Evolutionary conservation across 495 filamentous ascomycete species (phyloP).

Genomic region (Penicillium parvum): DNA sequence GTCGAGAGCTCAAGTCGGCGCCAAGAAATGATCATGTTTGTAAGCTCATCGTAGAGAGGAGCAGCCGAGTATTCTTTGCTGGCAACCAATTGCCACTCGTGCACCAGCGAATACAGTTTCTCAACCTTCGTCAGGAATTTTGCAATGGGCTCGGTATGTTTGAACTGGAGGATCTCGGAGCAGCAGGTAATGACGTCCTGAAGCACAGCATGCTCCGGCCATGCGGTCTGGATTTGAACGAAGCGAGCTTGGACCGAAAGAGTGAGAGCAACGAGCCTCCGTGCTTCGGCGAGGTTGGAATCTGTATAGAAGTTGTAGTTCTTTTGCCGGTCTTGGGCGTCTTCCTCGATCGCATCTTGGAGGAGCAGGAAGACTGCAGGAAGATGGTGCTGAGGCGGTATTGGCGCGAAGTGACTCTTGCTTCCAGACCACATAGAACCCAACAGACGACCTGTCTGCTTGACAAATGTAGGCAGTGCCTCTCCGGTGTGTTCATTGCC

Average conservation of each 20-base stretch:
- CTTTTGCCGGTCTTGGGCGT: slow-evolving; percentile 22
- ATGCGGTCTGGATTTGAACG: slow-evolving; percentile 58
- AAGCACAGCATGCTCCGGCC: slow-evolving; percentile 72
- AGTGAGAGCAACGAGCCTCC: slow-evolving; percentile 62
- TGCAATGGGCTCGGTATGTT: slow-evolving; percentile 79
- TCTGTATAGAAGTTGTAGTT: slow-evolving; percentile 88
- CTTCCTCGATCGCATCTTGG: slow-evolving; percentile 49
- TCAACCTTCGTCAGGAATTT: slow-evolving; percentile 80
- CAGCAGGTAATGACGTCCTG: slow-evolving; percentile 71
- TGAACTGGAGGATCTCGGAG: slow-evolving; percentile 66
- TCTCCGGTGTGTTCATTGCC: slow-evolving; percentile 22
- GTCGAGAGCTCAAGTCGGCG: slow-evolving; percentile 83
- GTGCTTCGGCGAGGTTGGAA: slow-evolving; percentile 66
- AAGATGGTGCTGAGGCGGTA: slow-evolving; percentile 50
- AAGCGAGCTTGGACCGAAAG: slow-evolving; percentile 65
- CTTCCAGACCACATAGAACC: slow-evolving; percentile 37
- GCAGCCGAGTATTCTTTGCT: slow-evolving; percentile 70
- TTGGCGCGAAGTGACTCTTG: slow-evolving; percentile 29
- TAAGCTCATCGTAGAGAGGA: slow-evolving; percentile 67
- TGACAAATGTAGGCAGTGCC: slow-evolving; percentile 33
- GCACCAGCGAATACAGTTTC: slow-evolving; percentile 71
- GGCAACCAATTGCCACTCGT: slow-evolving; percentile 92
- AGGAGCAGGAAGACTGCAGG: slow-evolving; percentile 63
- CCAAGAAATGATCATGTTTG: slow-evolving; percentile 75
- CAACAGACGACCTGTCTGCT: slow-evolving; percentile 35